phyloP scores from a whole-genome alignment of 2,329 filamentous ascomycete genomes.

The Fusarium metavorans region DNA sequence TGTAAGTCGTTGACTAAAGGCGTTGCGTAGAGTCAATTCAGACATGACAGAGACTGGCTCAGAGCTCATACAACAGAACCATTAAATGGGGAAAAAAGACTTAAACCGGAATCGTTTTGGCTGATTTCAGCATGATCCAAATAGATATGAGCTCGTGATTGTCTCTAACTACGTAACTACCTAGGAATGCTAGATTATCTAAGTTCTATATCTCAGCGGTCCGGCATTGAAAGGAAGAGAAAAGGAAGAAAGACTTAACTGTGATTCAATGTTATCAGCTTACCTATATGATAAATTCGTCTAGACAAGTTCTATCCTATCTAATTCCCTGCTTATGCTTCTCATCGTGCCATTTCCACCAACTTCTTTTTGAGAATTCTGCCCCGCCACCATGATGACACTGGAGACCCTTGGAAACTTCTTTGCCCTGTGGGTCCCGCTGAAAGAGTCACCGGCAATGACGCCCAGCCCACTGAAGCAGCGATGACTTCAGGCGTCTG shows the following conservation, averaged over 20 bases:
- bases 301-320: background rate
- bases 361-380: conserved; percentile 1
- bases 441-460: conserved; percentile 42
- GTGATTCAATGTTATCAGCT: background rate
- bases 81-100: background rate
- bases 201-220: background rate
- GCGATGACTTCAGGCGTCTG: conserved; percentile 45
- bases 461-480: conserved; percentile 39
- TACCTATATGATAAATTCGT: background rate
- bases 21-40: background rate
- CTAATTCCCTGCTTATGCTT: background rate
- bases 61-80: background rate
- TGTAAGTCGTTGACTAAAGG: background rate
- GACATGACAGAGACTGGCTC: background rate
- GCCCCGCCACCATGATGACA: conserved; percentile 42
- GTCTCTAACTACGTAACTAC: background rate
- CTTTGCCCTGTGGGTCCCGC: conserved; percentile 41
- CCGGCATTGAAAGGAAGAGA: background rate
- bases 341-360: background rate
- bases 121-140: background rate
- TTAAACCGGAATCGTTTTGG: too few species aligned
- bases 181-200: too few species aligned
- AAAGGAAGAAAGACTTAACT: background rate
- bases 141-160: background rate
- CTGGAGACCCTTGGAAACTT: conserved; percentile 39